Evolutionary conservation across 225 moss, liverwort and hornwort genomes (phyloP), one percentile per base, ranked within the genome.

Genomic region (Straminergon stramineum): DNA sequence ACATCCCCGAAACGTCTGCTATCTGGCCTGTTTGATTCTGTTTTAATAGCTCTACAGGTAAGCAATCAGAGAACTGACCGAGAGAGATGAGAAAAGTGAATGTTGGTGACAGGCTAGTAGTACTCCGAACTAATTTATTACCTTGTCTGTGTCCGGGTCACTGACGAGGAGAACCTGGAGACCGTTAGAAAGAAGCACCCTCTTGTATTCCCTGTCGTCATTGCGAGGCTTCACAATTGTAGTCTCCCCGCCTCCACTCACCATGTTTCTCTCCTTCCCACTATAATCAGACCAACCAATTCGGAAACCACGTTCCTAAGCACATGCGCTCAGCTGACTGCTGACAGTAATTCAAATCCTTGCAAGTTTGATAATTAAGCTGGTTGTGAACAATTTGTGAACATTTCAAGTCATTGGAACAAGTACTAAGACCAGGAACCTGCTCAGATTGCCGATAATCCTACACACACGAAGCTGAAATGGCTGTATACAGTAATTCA

Each of bases 131-230:
- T 39, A 60, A 13, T 41, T 60, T 2, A 28, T n/a, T 61, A 89
- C 97, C 97, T 98, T 98, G 78, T 98, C 98, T n/a, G 97, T 97
- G 37, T 95, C 93, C 37, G 95, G 78, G 90, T 98, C 98, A 91
- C 96, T 98, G 89, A 98, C 89, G 63, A 98, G 95, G 55, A 98
- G 94, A 71, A 96, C 94, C 85, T 95, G 91, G 84, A 98, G 90
- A 10, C 79, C 94, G 80, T 97, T 98, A 2, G 91, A 80, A 65
- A 97, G 93, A 37, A 96, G 91, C 56, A 97, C 85, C 68, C 95
- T 89, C 62, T 93, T 95, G 88, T 97, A 98, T 86, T 95, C 93
- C 84, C 98, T 90, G 28, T 85, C 87, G 87, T 98, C 98, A 88
- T 91, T 95, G 65, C 93, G 92, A 62, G 98, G 95, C 90, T 97